A percentile compares a stretch with the other conserved stretches of the same genome.
These are phyloP conservation scores for Claviceps sp. DNA, from an alignment of 2,329 filamentous ascomycete genomes.

Conservation along the genomic window DNA sequence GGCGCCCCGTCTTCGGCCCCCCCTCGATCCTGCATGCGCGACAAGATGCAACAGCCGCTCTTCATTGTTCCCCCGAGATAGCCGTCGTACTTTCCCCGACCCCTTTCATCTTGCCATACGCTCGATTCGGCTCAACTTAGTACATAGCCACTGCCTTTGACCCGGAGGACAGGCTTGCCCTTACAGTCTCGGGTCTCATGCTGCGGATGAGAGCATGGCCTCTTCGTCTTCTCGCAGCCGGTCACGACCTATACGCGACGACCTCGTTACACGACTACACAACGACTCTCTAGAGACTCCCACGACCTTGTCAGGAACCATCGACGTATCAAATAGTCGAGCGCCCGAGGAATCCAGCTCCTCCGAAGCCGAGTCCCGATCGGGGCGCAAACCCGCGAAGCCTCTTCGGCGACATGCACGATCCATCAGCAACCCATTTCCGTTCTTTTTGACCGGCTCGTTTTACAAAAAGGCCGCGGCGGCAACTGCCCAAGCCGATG, in stretches of 20 bases:
- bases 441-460: conserved; percentile 50
- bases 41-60: conserved; percentile 4
- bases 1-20: not conserved
- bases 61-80: not conserved
- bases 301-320: conserved; percentile 14
- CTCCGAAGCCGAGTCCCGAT: conserved; percentile 28
- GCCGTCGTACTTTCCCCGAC: conserved; percentile 5
- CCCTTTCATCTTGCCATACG: not conserved
- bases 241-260: conserved; percentile 15
- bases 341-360: conserved; percentile 28
- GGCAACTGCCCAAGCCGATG: conserved; percentile 20
- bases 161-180: not conserved
- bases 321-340: conserved; percentile 17
- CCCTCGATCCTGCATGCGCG: not conserved
- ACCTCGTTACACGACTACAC: conserved; percentile 25
- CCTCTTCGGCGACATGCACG: conserved; percentile 22
- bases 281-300: conserved; percentile 21
- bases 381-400: conserved; percentile 11
- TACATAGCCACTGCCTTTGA: not conserved
- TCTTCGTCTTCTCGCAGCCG: conserved; percentile 18
- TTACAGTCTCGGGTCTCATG: not conserved
- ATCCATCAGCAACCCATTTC: conserved; percentile 71
- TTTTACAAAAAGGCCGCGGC: conserved; percentile 39
- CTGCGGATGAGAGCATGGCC: conserved; percentile 15
- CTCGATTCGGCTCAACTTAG: not conserved